Evolutionary conservation across 164 flowering plant genomes (phyloP), one percentile per base, ranked within the genome.

Genomic region (Echeveria elegans): DNA sequence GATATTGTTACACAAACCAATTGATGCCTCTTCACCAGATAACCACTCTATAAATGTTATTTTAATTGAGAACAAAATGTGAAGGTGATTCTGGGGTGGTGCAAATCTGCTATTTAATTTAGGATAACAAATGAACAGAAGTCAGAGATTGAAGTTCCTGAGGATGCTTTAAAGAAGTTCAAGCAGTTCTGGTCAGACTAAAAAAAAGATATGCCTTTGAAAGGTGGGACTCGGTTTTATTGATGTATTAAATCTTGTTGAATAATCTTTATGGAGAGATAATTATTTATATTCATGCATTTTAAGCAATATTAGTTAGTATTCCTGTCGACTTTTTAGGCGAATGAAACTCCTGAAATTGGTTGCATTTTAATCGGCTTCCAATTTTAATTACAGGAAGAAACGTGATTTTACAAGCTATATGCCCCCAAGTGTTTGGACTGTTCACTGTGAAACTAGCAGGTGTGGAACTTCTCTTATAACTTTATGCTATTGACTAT

Each of bases 401-500:
- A 77, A 94, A 94, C 82, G 88, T 87, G 30, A 88, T 94, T 77
- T 79, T 94, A 37, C 82, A 77, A 67, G 97, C 84, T 56, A 84
- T 94, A 61, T 94, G 99, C 80, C 99, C 99, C 34, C 99, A 94
- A 78, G 74, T 94, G 47, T 94, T 87, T 82, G 99, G 96, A 70
- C 92, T 94, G 71, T 94, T 94, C 72, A 91, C 97, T 2, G 99
- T 94, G 62, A 91, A 94, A 75, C 96, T 94, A 76, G 94, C 99
- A 82, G 98, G 98, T 88, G 68, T 24, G 43, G 23, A 24, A n/a
- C 41, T 24, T 4, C 43, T 15, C 15, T 19, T 23, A 48, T 31
- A 62, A 6, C 47, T 53, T 18, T 52, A 45, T n/a, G 43, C 26
- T 24, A 30, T 62, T 11, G 11, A 2, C 16, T 19, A 31, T 12